Evolutionary conservation across 371 early-diverging fungal species (phyloP), one percentile per base, ranked within the genome.

Genomic region (Mortierella sp.): DNA sequence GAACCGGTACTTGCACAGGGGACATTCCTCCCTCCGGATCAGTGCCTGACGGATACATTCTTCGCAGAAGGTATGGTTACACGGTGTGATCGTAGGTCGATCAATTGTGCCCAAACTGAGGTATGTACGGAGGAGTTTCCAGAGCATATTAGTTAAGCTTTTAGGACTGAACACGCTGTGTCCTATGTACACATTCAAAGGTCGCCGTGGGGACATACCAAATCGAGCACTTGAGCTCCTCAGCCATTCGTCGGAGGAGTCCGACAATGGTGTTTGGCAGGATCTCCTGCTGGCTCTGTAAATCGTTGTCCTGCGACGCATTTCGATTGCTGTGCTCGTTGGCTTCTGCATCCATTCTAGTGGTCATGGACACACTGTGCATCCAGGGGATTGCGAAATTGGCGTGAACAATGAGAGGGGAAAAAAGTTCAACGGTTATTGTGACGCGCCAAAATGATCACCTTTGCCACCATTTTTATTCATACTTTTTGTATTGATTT

Each of bases 191-290:
- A 5, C 32, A 30, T 14, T 5, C 21, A 19, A 19, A 15, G 21
- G 4, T 8, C 7, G 12, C 19, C 3, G 7, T 2, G 44, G 19
- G 15, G 23, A 19, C 26, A 30, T 69, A 72, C 79, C 79, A 79
- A n/a, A 79, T 72, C 17, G 79, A 47, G 37, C 79, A 79, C 43
- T 72, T 79, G 55, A 79, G 44, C 56, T 79, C 79, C 19, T 72
- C 79, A 27, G 64, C 70, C 79, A 79, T 79, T 50, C 69, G 64
- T 14, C 56, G 63, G 14, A 79, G 79, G 50, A 79, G 66, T 37
- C 54, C 79, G 26, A 39, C 58, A 15, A 69, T 47, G 12, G 60
- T 53, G 64, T 62, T 49, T 23, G 79, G 79, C 24, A 72, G 31
- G 24, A 72, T 72, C 57, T 75, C 75, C 23, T 55, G 24, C 24